Evolutionary conservation across 169 alveolate species (phyloP).

Genomic region (Plasmodium malariae): DNA sequence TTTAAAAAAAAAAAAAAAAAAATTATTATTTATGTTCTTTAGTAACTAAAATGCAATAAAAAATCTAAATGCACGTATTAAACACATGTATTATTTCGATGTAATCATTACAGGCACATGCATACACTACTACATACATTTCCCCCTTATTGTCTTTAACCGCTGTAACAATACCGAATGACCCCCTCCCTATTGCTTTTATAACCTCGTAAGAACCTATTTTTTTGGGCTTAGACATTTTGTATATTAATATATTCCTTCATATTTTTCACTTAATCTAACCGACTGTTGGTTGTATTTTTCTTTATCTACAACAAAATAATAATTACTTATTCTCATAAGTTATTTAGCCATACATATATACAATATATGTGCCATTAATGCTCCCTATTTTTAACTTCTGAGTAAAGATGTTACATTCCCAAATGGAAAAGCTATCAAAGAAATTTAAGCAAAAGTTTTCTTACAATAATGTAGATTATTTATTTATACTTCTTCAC

Average conservation of each 20-base stretch:
- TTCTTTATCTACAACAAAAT: not conserved
- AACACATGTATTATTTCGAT: too few species aligned
- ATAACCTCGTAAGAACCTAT: constrained; percentile 72
- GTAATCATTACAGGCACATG: too few species aligned
- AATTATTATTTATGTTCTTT: not conserved
- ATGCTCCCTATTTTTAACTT: too few species aligned
- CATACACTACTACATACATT: constrained; percentile 50
- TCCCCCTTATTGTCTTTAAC: constrained; percentile 47
- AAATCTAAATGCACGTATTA: too few species aligned
- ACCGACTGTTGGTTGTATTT: not conserved
- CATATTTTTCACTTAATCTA: not conserved
- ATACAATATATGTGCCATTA: too few species aligned
- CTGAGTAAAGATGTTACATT: too few species aligned
- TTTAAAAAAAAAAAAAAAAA: not conserved
- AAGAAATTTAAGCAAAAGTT: too few species aligned
- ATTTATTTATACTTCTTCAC: too few species aligned
- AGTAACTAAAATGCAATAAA: too few species aligned
- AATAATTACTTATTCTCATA: not conserved
- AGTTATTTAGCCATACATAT: not conserved
- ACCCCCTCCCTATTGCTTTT: constrained; percentile 75
- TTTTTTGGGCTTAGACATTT: constrained; percentile 54
- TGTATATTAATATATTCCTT: constrained; percentile 2
- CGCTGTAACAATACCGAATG: constrained; percentile 76
- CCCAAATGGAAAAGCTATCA: too few species aligned
- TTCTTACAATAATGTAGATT: too few species aligned